Evolutionary conservation across 345 rosid genomes (phyloP), one percentile per base, ranked within the genome.

Genomic region (Limnanthes douglasii): DNA sequence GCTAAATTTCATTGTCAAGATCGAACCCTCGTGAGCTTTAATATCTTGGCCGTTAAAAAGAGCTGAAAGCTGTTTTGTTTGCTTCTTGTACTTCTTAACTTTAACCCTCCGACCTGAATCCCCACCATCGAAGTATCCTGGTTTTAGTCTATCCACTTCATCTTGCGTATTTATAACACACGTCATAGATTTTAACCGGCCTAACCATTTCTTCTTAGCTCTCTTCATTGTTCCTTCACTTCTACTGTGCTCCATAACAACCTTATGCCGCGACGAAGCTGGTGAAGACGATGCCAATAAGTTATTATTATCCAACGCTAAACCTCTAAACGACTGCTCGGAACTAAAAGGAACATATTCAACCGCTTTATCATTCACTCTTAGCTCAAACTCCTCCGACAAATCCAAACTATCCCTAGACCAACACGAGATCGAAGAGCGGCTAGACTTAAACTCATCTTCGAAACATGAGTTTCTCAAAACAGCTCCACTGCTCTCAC

Each of bases 1-100:
- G 55, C 90, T 82, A 59, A 82, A 82, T 27, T 60, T 82, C 90
- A 82, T 73, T 20, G 77, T 41, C 59, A 78, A 64, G 37, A 82
- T 74, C 3, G 69, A 45, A 39, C 94, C 90, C 1, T 53, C 48
- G 21, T 82, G 94, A n/a, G 94, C 90, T 60, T 56, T 72, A 45
- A 82, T 71, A 21, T 71, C 85, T 55, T 77, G 94, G 36, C 75
- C 90, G 34, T 27, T 62, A 31, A 54, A 77, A 44, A 82, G 65
- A 25, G 81, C 85, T 10, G 94, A 77, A 26, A 82, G 78, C 60
- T 82, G 85, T 56, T 71, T 82, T 15, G 43, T 45, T 8, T 52
- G 68, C 54, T 77, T 82, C 45, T 58, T 60, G 27, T 57, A 35
- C 39, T 68, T 81, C 20, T 66, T 67, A 18, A 82, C 94, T 57